These are phyloP conservation scores for Pouteria campechiana DNA, from an alignment of 179 eudicot species.

Conservation along the genomic window DNA sequence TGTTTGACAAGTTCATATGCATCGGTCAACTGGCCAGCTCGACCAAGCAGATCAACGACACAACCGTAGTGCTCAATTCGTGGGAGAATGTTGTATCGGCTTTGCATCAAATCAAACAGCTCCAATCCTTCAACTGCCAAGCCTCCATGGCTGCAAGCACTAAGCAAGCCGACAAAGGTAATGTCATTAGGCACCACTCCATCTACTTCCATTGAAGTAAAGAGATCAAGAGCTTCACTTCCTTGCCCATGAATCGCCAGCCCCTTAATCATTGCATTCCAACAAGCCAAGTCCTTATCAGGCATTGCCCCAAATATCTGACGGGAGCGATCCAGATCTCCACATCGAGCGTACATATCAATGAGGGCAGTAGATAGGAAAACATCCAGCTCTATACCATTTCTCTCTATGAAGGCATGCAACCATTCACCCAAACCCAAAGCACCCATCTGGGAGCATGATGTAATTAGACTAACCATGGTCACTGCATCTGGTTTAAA, in stretches of 20 bases:
- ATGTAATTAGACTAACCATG: slow-evolving; percentile 69
- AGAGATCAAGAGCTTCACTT: slow-evolving; percentile 34
- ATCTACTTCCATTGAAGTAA: slow-evolving; percentile 43
- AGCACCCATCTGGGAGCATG: slow-evolving; percentile 80
- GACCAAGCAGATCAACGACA: slow-evolving; percentile 76
- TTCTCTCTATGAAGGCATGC: slow-evolving; percentile 37
- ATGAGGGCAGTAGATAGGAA: slow-evolving; percentile 66
- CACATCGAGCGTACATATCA: slow-evolving; percentile 88
- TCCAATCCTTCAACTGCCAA: slow-evolving; percentile 43
- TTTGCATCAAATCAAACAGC: slow-evolving; percentile 42
- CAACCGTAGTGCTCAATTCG: slow-evolving; percentile 67
- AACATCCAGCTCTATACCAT: slow-evolving; percentile 45
- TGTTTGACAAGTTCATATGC: slow-evolving; percentile 50
- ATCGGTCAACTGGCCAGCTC: slow-evolving; percentile 56
- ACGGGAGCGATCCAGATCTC: slow-evolving; percentile 57
- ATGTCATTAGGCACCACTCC: slow-evolving; percentile 58
- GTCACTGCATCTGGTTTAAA: slow-evolving; percentile 64
- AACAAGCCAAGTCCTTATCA: slow-evolving; percentile 53
- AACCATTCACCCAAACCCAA: slow-evolving; percentile 50
- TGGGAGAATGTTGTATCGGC: slow-evolving; percentile 38
- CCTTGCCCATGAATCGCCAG: slow-evolving; percentile 73
- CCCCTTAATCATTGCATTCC: slow-evolving; percentile 81
- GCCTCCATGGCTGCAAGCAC: slow-evolving; percentile 89
- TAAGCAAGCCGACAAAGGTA: slow-evolving; percentile 66
- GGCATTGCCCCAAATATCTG: slow-evolving; percentile 52